Evolutionary conservation across 495 filamentous ascomycete genomes (phyloP).

Genomic region (Opeltia flavorubescens): DNA sequence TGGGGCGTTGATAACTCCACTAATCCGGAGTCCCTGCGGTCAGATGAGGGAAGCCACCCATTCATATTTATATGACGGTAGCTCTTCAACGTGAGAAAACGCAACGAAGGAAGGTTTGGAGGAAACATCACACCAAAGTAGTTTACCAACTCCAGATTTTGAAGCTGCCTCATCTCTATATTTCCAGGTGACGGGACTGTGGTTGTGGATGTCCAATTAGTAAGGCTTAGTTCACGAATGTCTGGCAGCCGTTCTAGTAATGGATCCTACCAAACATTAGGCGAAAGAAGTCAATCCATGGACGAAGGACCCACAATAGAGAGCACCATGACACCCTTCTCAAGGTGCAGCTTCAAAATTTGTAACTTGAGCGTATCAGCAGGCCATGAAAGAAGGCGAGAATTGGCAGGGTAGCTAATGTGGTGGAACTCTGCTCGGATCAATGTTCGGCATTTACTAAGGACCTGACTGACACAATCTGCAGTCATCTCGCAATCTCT

Average conservation of each 20-base stretch:
- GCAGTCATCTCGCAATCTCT: constrained; percentile 21
- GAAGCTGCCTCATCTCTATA: constrained; percentile 1
- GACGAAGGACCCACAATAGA: too few species aligned
- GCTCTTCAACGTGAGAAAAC: not conserved
- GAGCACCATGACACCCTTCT: too few species aligned
- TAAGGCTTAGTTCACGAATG: not conserved
- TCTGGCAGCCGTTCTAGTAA: not conserved
- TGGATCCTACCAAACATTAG: too few species aligned
- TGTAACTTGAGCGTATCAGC: too few species aligned
- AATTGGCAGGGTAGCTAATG: constrained; percentile 4
- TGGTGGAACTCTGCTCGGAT: constrained; percentile 27
- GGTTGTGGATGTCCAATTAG: not conserved
- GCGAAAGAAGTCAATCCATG: too few species aligned
- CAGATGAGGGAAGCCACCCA: too few species aligned
- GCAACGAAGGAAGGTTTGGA: not conserved
- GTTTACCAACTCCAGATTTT: not conserved
- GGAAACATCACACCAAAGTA: not conserved
- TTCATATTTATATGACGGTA: not conserved
- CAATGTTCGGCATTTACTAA: constrained; percentile 26
- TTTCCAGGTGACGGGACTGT: not conserved
- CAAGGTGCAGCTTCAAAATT: too few species aligned
- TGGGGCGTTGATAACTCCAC: not conserved
- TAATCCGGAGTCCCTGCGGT: not conserved
- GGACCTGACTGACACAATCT: constrained; percentile 22
- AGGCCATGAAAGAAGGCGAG: too few species aligned